phyloP scores from a whole-genome alignment of 768 basidiomycete species.

The Rhizopogon roseolus region DNA sequence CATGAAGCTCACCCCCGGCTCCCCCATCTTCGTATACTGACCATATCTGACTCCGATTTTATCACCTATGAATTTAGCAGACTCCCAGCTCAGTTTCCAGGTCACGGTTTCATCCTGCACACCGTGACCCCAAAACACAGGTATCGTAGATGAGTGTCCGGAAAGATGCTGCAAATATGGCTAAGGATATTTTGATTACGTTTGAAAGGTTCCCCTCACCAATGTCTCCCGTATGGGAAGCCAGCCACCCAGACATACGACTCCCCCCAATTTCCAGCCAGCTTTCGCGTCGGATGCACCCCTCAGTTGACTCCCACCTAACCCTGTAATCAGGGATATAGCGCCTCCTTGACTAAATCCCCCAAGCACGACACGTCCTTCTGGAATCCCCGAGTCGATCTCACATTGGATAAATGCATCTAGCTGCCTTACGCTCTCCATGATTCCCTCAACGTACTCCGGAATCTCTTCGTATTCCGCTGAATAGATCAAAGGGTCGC shows the following conservation, averaged over 20 bases:
- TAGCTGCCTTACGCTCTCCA: slow-evolving; percentile 50
- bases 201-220: slow-evolving; percentile 36
- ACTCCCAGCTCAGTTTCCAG: slow-evolving; percentile 44
- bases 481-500: slow-evolving; percentile 21
- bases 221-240: slow-evolving; percentile 57
- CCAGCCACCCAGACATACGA: slow-evolving; percentile 71
- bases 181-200: not conserved
- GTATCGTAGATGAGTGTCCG: slow-evolving; percentile 55
- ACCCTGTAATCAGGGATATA: slow-evolving; percentile 64
- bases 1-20: slow-evolving; percentile 54
- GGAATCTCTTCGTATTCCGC: slow-evolving; percentile 46
- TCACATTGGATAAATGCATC: slow-evolving; percentile 66
- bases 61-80: slow-evolving; percentile 49
- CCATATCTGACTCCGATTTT: slow-evolving; percentile 38
- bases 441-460: slow-evolving; percentile 64
- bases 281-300: slow-evolving; percentile 8
- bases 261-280: slow-evolving; percentile 59
- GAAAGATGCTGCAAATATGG: slow-evolving; percentile 41
- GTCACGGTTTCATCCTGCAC: slow-evolving; percentile 65
- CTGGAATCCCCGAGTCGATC: slow-evolving; percentile 60
- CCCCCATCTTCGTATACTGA: slow-evolving; percentile 1
- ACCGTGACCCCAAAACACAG: slow-evolving; percentile 86
- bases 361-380: slow-evolving; percentile 69
- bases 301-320: slow-evolving; percentile 36
- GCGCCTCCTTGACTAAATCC: slow-evolving; percentile 84